Percentiles rank a stretch among this genome's conserved stretches.
Conservation (phyloP, 1,284 basidiomycete genomes). For the Marasmius tenuissimus region DNA sequence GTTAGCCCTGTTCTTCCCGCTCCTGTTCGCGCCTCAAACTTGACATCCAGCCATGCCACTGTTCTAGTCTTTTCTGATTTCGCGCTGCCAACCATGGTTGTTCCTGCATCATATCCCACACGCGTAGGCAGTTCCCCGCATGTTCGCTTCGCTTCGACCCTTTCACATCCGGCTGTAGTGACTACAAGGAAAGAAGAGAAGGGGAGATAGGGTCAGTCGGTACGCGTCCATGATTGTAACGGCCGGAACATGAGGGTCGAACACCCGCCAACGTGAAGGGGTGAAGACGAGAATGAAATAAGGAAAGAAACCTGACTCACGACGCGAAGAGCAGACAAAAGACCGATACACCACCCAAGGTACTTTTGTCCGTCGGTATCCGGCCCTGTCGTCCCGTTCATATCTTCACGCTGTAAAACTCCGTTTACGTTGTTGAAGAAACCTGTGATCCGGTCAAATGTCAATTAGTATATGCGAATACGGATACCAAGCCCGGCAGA, state of each 20-base stretch:
- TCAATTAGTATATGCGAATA: neutral
- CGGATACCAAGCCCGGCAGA: neutral
- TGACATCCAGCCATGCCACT: neutral
- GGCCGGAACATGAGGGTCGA: neutral
- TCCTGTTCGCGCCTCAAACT: neutral
- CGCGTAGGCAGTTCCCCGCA: neutral
- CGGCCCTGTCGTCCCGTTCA: neutral
- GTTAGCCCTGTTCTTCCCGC: too few species aligned
- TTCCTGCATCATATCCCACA: neutral
- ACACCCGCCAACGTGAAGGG: neutral
- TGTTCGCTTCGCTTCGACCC: neutral
- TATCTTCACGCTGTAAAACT: neutral
- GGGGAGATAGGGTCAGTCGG: neutral
- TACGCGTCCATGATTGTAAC: neutral
- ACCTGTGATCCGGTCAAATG: neutral
- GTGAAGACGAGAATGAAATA: neutral
- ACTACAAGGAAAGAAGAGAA: neutral
- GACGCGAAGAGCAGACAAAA: neutral
- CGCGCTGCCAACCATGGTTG: neutral
- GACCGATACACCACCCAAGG: neutral
- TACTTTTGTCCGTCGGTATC: neutral
- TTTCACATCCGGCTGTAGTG: neutral
- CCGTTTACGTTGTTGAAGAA: neutral
- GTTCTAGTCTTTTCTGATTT: neutral
- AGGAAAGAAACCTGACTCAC: neutral